phyloP scores from a whole-genome alignment of 2,329 filamentous ascomycete genomes.

The Cladosporium sp. region DNA sequence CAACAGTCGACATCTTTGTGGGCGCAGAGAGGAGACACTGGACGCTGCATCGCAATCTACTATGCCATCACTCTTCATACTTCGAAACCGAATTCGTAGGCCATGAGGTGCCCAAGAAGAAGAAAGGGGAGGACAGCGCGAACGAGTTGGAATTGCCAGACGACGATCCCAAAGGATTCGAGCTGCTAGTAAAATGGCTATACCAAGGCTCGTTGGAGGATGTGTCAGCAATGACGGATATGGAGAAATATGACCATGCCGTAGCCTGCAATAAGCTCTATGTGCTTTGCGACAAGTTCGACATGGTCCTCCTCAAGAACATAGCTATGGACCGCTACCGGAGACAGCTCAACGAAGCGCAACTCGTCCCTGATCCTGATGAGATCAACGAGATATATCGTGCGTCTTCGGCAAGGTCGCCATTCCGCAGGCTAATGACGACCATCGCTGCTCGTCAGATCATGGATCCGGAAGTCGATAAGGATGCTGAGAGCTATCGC shows the following conservation, averaged over 20 bases:
- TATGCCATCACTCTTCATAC: conserved; percentile 50
- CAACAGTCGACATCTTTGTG: conserved; percentile 50
- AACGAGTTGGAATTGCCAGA: conserved; percentile 46
- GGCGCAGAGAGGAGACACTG: conserved; percentile 46
- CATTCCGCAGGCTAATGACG: conserved; percentile 49
- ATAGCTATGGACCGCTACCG: conserved; percentile 53
- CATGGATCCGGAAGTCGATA: conserved; percentile 51
- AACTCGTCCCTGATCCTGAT: conserved; percentile 51
- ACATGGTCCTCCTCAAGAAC: conserved; percentile 49
- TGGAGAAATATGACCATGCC: conserved; percentile 52
- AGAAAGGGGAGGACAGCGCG: conserved; percentile 29
- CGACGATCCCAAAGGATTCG: conserved; percentile 50
- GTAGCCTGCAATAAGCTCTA: conserved; percentile 52
- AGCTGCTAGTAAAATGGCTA: conserved; percentile 53
- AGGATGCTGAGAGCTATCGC: conserved; percentile 47
- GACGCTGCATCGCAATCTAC: conserved; percentile 50
- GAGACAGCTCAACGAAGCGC: conserved; percentile 45
- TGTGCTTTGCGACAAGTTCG: conserved; percentile 49
- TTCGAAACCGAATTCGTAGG: conserved; percentile 35
- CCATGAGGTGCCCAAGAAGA: conserved; percentile 34
- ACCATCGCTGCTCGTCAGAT: conserved; percentile 54
- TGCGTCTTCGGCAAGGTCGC: conserved; percentile 40
- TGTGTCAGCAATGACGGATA: conserved; percentile 42
- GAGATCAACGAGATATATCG: conserved; percentile 54
- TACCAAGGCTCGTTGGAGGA: conserved; percentile 53